phyloP scores from a whole-genome alignment of 2,329 filamentous ascomycete genomes.

The Sclerotinia minor region DNA sequence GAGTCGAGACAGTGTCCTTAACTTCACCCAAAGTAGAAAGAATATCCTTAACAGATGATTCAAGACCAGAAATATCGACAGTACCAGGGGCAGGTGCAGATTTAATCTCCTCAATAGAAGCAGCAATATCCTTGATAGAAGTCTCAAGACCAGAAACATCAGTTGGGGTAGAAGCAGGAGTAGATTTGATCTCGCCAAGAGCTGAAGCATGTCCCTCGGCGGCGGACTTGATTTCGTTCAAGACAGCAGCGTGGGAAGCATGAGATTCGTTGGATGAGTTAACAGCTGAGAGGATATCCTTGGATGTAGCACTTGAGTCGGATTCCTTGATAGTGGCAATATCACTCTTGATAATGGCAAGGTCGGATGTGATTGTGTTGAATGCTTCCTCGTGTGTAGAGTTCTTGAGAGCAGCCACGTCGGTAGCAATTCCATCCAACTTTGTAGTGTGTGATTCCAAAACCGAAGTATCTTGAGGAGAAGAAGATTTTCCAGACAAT shows the following conservation, averaged over 20 bases:
- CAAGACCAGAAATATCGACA: slow-evolving; percentile 28
- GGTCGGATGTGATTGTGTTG: slow-evolving; percentile 32
- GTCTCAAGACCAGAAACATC: slow-evolving; percentile 28
- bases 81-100: slow-evolving; percentile 28
- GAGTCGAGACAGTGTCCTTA: too few species aligned
- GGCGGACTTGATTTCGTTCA: slow-evolving; percentile 33
- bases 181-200: slow-evolving; percentile 22
- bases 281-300: slow-evolving; percentile 33
- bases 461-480: slow-evolving; percentile 34
- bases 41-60: too few species aligned
- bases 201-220: slow-evolving; percentile 27
- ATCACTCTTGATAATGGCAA: slow-evolving; percentile 37
- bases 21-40: too few species aligned
- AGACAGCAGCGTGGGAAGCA: slow-evolving; percentile 29
- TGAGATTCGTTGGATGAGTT: slow-evolving; percentile 35
- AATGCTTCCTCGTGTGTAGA: slow-evolving; percentile 32
- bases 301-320: slow-evolving; percentile 28
- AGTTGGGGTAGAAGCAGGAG: slow-evolving; percentile 29
- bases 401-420: slow-evolving; percentile 34
- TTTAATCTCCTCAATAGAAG: slow-evolving; percentile 26
- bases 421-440: slow-evolving; percentile 34
- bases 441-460: slow-evolving; percentile 34
- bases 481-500: slow-evolving; percentile 35
- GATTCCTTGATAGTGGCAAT: slow-evolving; percentile 31
- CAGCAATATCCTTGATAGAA: slow-evolving; percentile 26